Conservation (phyloP, 768 basidiomycete species). For the Mycena rebaudengoi region DNA sequence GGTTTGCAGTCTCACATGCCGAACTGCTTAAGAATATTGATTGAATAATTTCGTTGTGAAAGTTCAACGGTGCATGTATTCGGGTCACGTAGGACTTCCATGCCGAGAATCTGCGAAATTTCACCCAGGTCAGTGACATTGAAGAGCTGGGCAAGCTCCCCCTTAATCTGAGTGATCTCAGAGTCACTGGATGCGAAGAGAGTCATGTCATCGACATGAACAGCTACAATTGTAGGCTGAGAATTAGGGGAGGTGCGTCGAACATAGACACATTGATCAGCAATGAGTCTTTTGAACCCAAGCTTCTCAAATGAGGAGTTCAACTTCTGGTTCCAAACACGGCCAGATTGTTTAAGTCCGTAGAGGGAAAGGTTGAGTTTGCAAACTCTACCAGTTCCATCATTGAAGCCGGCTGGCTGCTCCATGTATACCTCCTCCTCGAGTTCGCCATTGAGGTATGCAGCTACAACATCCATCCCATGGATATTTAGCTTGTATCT, state of each 20-base stretch:
- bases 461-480: conserved; percentile 38
- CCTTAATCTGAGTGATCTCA: not conserved
- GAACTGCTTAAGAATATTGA: not conserved
- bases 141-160: not conserved
- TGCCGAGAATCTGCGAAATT: not conserved
- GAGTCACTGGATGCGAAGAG: not conserved
- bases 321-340: too few species aligned
- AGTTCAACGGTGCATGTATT: not conserved
- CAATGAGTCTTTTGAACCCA: not conserved
- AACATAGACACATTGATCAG: conserved; percentile 15
- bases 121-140: not conserved
- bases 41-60: not conserved
- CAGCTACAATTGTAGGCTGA: not conserved
- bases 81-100: not conserved
- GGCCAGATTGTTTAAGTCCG: not conserved
- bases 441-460: conserved; percentile 39
- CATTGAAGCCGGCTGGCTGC: conserved; percentile 34
- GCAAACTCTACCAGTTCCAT: conserved; percentile 27
- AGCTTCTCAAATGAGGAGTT: not conserved
- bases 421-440: conserved; percentile 45
- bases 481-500: conserved; percentile 34
- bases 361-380: conserved; percentile 5
- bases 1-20: not conserved
- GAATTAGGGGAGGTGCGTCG: not conserved
- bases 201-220: not conserved